Evolutionary conservation across 1,139 yeast species (phyloP), one percentile per base, ranked within the genome.

Genomic region (Saccharomyces pastorianus): DNA sequence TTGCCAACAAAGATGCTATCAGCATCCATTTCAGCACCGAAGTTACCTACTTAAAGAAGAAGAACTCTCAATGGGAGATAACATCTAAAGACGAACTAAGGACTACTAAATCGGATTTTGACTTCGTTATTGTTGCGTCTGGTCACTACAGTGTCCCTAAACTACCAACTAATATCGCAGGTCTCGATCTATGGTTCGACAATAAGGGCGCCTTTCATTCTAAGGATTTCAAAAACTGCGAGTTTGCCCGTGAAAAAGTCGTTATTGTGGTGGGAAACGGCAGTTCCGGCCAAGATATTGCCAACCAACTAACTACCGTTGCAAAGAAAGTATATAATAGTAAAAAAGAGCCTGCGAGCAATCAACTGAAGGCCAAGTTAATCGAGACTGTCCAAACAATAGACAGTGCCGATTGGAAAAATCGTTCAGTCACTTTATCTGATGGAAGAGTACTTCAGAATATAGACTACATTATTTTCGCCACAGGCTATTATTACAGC

Each of bases 191-290:
- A 49, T 84, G 82, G 79, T 65, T 69, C 29, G 73, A 69, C 57
- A 84, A 86, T 0, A 76, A 73, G 2, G 66, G 76, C 6, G 71
- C 85, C 2, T 64, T 74, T 23, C 95, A 87, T 68, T 76, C 90
- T 17, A 83, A 81, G 62, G 71, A 77, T 29, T 88, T 79, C 67
- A 75, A 84, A 56, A 73, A 72, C 14, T 78, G 84, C 3, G 75
- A 76, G 4, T 75, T 71, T 41, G 70, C 67, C 55, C 68, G 71
- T 55, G 74, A 71, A 47, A 71, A 76, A 56, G 74, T 68, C 29
- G 78, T 83, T 25, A 67, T 84, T 41, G 77, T 84, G 11, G 76
- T 84, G 4, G 89, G 88, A 1, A 80, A 80, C 59, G 80, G 84
- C 0, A 82, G 85, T 11, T 80, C 85, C 5, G 88, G 85, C 1